These are phyloP conservation scores for Dicorynia guianensis DNA, from an alignment of 306 rosid genomes.

Conservation along the genomic window DNA sequence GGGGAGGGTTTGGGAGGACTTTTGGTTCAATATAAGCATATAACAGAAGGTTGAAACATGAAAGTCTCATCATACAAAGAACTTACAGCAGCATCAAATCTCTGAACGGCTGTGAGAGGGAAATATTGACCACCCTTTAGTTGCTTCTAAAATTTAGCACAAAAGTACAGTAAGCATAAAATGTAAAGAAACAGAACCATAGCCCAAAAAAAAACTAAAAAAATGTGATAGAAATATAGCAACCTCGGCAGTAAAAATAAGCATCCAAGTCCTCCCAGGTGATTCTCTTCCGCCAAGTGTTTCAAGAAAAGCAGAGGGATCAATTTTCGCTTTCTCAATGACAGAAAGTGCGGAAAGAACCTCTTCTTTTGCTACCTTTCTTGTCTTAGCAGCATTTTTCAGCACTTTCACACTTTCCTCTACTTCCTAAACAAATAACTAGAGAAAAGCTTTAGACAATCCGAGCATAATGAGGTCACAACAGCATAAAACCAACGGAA, in stretches of 20 bases:
- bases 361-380: constrained; percentile 54
- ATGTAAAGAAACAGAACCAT: constrained; percentile 15
- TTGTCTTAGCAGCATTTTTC: constrained; percentile 80
- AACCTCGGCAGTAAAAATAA: constrained; percentile 63
- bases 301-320: constrained; percentile 52
- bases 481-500: not conserved
- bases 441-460: too few relatives aligned
- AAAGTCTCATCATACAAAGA: constrained; percentile 31
- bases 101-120: constrained; percentile 90
- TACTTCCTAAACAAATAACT: constrained; percentile 64
- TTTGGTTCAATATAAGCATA: constrained; percentile 27
- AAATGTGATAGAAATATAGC: not conserved
- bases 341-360: constrained; percentile 52
- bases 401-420: constrained; percentile 79
- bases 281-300: constrained; percentile 58
- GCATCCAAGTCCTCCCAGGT: constrained; percentile 78
- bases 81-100: constrained; percentile 95
- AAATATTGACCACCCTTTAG: constrained; percentile 76
- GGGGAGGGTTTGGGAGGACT: not conserved
- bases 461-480: not conserved
- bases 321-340: constrained; percentile 57
- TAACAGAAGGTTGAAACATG: not conserved
- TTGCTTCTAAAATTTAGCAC: constrained; percentile 66
- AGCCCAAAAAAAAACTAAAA: not conserved
- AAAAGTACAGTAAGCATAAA: constrained; percentile 26